These are phyloP conservation scores for Ramichloridium luteum DNA, from an alignment of 2,329 filamentous ascomycete species.

Conservation along the genomic window DNA sequence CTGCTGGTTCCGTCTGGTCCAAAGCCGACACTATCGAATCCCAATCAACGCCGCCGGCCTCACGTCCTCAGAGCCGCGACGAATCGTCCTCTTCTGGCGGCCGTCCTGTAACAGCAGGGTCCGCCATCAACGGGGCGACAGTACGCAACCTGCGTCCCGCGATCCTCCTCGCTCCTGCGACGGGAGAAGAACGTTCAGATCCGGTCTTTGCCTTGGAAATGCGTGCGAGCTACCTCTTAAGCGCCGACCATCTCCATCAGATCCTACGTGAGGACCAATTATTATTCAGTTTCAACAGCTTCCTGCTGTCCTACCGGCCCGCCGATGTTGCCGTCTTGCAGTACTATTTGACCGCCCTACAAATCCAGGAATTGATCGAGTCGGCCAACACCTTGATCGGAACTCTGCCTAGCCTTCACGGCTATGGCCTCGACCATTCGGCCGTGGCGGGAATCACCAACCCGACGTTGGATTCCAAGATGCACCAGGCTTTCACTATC, in stretches of 20 bases:
- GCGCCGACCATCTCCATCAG: constrained; percentile 47
- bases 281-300: constrained; percentile 54
- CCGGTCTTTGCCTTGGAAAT: constrained; percentile 36
- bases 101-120: neutral
- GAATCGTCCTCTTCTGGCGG: no score
- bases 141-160: neutral
- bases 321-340: constrained; percentile 51
- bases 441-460: constrained; percentile 34
- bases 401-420: constrained; percentile 43
- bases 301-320: constrained; percentile 46
- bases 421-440: constrained; percentile 11
- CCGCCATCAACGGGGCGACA: neutral
- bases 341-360: constrained; percentile 59
- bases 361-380: constrained; percentile 55
- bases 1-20: neutral
- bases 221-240: constrained; percentile 52
- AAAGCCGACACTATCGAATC: neutral
- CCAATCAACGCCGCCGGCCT: neutral
- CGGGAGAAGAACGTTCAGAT: neutral
- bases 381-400: constrained; percentile 59
- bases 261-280: constrained; percentile 53
- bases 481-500: constrained; percentile 44
- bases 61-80: neutral
- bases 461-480: constrained; percentile 47
- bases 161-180: neutral